Evolutionary conservation across 2,329 filamentous ascomycete genomes (phyloP).

Genomic region (Sporothrix globosa): DNA sequence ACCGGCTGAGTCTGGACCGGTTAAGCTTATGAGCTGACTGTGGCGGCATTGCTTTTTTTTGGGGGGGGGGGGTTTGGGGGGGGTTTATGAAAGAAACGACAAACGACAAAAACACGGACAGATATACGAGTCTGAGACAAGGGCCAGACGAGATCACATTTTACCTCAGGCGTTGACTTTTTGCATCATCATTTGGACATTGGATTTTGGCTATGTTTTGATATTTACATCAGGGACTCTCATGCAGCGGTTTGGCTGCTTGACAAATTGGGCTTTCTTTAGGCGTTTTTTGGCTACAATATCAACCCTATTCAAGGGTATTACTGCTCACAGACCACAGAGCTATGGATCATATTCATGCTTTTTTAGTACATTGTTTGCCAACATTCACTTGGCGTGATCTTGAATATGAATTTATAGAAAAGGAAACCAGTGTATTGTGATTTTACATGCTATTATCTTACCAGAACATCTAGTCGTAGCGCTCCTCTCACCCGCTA

Average conservation of each 20-base stretch:
- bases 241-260: not conserved
- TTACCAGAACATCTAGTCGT: not conserved
- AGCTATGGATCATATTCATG: not conserved
- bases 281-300: not conserved
- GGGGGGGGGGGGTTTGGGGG: no score
- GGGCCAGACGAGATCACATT: no score
- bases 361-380: not conserved
- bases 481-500: constrained; percentile 41
- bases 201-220: not conserved
- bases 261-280: not conserved
- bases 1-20: constrained; percentile 75
- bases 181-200: not conserved
- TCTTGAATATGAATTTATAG: not conserved
- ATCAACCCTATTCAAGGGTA: not conserved
- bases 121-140: no score
- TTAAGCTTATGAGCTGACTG: constrained; percentile 49
- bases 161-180: not conserved
- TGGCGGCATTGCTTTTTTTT: no score
- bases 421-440: not conserved
- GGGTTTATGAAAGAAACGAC: constrained; percentile 14
- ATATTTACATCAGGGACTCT: not conserved
- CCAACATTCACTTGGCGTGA: not conserved
- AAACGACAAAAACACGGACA: constrained; percentile 7
- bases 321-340: constrained; percentile 25
- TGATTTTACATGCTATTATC: not conserved